Percentiles rank a stretch among this genome's conserved stretches.
Evolutionary conservation across 768 basidiomycete species (phyloP).

Genomic region (Termitomyces sp.): DNA sequence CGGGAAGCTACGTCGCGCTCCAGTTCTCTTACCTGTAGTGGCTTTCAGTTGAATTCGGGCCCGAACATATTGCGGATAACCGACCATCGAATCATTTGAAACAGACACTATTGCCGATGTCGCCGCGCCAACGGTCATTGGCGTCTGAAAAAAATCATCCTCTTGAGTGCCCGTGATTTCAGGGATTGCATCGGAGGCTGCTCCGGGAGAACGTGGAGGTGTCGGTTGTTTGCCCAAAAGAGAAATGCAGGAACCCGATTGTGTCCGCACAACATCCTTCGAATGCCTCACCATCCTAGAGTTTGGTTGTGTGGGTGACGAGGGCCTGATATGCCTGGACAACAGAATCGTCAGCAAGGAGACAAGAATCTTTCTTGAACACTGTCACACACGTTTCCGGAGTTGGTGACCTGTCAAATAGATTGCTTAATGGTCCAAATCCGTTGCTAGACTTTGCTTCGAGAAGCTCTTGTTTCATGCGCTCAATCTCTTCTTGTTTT

Average conservation of each 20-base stretch:
- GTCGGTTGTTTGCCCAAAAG: constrained; percentile 43
- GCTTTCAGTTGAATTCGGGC: background rate
- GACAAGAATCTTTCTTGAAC: background rate
- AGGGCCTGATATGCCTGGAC: constrained; percentile 1
- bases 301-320: constrained; percentile 5
- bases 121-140: background rate
- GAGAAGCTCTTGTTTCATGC: constrained; percentile 19
- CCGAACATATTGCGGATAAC: background rate
- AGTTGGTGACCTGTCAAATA: constrained; percentile 1
- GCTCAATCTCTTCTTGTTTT: constrained; percentile 22
- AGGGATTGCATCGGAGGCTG: background rate
- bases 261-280: constrained; percentile 26
- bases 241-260: constrained; percentile 43
- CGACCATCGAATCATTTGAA: constrained; percentile 2
- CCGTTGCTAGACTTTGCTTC: constrained; percentile 2
- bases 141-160: background rate
- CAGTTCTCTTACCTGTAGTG: constrained; percentile 11
- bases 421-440: background rate
- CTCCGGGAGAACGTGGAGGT: constrained; percentile 30
- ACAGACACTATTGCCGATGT: background rate
- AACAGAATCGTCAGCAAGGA: background rate
- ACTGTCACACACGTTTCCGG: constrained; percentile 4
- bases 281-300: constrained; percentile 2
- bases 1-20: constrained; percentile 14
- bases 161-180: background rate